phyloP scores from a whole-genome alignment of 208 protist species.

The Acanthamoeba pearcei region DNA sequence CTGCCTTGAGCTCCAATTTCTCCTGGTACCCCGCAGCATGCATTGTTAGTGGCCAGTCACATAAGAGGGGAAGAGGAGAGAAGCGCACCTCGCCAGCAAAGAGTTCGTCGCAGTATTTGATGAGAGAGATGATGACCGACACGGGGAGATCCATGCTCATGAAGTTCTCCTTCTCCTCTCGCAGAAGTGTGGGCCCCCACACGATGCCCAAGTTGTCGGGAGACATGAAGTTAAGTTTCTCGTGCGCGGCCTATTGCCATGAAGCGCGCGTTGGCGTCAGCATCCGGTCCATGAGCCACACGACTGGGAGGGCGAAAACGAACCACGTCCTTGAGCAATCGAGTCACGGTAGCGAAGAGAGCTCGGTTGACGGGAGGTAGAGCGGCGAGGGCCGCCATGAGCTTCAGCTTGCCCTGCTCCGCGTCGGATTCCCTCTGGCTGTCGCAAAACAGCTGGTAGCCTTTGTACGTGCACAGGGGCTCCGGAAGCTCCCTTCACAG shows the following conservation, averaged over 20 bases:
- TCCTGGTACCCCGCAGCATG: background rate
- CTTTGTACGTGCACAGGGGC: constrained; percentile 43
- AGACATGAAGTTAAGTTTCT: constrained; percentile 26
- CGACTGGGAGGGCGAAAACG: no score
- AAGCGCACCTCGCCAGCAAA: background rate
- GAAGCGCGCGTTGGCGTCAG: background rate
- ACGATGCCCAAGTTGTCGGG: constrained; percentile 49
- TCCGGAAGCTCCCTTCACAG: constrained; percentile 7
- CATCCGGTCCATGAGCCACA: background rate
- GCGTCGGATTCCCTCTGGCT: background rate
- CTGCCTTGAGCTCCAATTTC: background rate
- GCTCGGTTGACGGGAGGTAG: constrained; percentile 19
- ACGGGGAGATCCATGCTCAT: constrained; percentile 44
- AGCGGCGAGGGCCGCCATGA: background rate
- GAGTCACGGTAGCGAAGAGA: background rate
- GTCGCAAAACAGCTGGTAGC: constrained; percentile 10
- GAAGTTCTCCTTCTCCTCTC: constrained; percentile 63
- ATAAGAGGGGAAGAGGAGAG: background rate
- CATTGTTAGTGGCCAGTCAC: background rate
- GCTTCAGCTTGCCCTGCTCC: background rate
- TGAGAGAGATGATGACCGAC: background rate
- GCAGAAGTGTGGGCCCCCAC: background rate
- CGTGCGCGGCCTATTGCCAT: background rate
- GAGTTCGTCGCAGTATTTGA: constrained; percentile 35
- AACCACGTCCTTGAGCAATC: constrained; percentile 27